phyloP scores from a whole-genome alignment of 345 rosid genomes.

The Schrenkiella parvula region DNA sequence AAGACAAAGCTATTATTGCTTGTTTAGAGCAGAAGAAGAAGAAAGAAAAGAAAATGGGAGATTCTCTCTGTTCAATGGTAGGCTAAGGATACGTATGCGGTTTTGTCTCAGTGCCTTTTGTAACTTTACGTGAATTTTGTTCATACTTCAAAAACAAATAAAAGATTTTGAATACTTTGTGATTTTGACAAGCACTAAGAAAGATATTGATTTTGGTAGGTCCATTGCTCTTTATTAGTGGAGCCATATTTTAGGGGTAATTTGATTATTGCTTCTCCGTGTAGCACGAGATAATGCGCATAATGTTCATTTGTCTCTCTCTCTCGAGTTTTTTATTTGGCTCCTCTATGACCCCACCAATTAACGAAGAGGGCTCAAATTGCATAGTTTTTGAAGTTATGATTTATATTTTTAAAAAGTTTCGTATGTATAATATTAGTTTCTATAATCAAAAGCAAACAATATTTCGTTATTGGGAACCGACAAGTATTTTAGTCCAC shows the following conservation, averaged over 20 bases:
- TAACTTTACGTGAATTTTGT: conserved; percentile 23
- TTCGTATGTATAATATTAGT: background rate
- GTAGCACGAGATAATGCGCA: conserved; percentile 32
- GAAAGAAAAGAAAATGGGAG: background rate
- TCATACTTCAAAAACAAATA: conserved; percentile 21
- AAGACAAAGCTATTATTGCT: conserved; percentile 31
- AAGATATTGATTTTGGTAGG: conserved; percentile 20
- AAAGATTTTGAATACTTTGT: conserved; percentile 27
- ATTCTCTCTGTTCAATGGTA: background rate
- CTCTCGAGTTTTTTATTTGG: background rate
- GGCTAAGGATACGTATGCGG: conserved; percentile 29
- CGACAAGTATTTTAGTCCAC: conserved; percentile 20
- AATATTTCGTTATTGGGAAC: background rate
- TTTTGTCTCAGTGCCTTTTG: conserved; percentile 32
- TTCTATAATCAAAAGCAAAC: background rate
- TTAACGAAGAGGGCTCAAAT: background rate
- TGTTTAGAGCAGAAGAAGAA: conserved; percentile 13
- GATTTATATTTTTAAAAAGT: background rate
- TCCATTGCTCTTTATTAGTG: background rate
- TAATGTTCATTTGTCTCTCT: conserved; percentile 15
- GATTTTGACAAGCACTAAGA: conserved; percentile 29
- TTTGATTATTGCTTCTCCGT: background rate
- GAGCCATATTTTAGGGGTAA: background rate
- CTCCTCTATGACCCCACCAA: conserved; percentile 17
- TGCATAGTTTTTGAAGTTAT: background rate